Percentiles rank a stretch among this genome's conserved stretches.
phyloP scores from a whole-genome alignment of 2,329 filamentous ascomycete species.

The Penicillium sp. region DNA sequence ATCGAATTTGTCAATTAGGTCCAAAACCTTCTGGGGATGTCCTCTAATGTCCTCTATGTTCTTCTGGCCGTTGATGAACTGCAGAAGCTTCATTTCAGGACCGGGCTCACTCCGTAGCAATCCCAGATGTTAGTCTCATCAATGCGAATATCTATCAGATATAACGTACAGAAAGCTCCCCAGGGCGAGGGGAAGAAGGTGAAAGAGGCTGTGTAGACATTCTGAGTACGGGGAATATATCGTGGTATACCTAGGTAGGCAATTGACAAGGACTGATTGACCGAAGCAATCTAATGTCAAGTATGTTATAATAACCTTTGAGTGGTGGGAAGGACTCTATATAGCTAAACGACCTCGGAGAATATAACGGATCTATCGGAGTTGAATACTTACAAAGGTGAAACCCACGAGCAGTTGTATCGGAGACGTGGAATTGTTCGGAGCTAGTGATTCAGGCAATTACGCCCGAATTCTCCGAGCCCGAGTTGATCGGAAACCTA shows the following conservation, averaged over 20 bases:
- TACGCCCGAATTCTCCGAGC: slow-evolving; percentile 5
- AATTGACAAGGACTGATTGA: not conserved
- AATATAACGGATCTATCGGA: slow-evolving; percentile 2
- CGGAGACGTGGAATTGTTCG: slow-evolving; percentile 1
- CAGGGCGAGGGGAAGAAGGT: slow-evolving; percentile 4
- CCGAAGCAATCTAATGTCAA: not conserved
- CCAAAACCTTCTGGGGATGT: slow-evolving; percentile 59
- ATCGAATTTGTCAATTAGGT: slow-evolving; percentile 65
- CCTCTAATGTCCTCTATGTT: slow-evolving; percentile 60
- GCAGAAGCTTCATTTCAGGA: slow-evolving; percentile 66
- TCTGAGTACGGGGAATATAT: not conserved
- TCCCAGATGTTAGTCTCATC: not conserved
- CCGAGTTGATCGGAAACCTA: slow-evolving; percentile 3
- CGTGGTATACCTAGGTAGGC: no score
- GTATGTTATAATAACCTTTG: no score
- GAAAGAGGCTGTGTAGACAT: slow-evolving; percentile 9
- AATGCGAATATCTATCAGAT: not conserved
- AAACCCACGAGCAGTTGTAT: not conserved
- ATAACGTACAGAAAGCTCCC: slow-evolving; percentile 10
- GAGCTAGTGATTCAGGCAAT: slow-evolving; percentile 9
- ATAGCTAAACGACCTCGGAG: not conserved
- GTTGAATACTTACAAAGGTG: slow-evolving; percentile 2
- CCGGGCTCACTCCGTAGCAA: slow-evolving; percentile 54
- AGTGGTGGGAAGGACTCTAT: not conserved
- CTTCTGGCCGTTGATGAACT: slow-evolving; percentile 60